phyloP scores from a whole-genome alignment of 164 flowering plant species.

The Chimonanthus salicifolius region DNA sequence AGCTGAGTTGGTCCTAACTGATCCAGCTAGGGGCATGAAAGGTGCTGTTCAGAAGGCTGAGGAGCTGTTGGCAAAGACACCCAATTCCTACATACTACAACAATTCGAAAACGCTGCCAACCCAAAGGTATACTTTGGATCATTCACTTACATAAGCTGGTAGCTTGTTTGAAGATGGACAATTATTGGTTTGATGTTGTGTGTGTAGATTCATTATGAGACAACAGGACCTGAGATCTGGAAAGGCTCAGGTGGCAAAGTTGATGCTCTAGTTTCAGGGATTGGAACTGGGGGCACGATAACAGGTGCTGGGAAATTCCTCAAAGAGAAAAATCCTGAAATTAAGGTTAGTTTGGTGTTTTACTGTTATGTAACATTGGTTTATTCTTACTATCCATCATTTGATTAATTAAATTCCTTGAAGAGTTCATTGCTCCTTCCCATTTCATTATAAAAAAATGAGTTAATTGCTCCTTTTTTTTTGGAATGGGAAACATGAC shows the following conservation, averaged over 20 bases:
- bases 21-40: slow-evolving; percentile 44
- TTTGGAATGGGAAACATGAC: too few species aligned
- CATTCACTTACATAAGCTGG: not conserved
- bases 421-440: not conserved
- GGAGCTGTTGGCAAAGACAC: slow-evolving; percentile 38
- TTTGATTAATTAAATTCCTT: not conserved
- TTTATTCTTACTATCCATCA: not conserved
- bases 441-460: too few species aligned
- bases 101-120: slow-evolving; percentile 62
- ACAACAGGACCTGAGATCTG: slow-evolving; percentile 68
- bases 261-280: slow-evolving; percentile 49
- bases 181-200: not conserved
- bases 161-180: not conserved
- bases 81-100: slow-evolving; percentile 39
- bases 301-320: slow-evolving; percentile 44
- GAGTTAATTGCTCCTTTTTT: too few species aligned
- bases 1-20: slow-evolving; percentile 50
- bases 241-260: slow-evolving; percentile 41
- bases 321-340: slow-evolving; percentile 47
- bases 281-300: slow-evolving; percentile 60
- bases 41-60: slow-evolving; percentile 53
- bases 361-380: not conserved
- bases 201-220: slow-evolving; percentile 45
- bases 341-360: slow-evolving; percentile 30
- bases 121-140: slow-evolving; percentile 33